phyloP scores from a whole-genome alignment of 2,329 filamentous ascomycete species.

The Cladophialophora chaetospira region DNA sequence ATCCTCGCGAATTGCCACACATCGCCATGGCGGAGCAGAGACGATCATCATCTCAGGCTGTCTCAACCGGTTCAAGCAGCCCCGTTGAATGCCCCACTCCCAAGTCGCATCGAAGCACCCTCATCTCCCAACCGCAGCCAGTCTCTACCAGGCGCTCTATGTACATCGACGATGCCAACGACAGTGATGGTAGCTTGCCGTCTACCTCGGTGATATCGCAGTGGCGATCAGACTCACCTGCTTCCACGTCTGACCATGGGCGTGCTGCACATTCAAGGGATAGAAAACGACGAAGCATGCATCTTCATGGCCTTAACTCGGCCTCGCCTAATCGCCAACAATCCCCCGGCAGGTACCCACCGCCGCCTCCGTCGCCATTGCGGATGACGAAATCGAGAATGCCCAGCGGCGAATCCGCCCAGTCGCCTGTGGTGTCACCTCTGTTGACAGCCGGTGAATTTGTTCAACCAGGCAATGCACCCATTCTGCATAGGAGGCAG shows the following conservation, averaged over 20 bases:
- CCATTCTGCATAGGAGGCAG: constrained; percentile 73
- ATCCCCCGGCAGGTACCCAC: constrained; percentile 75
- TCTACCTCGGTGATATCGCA: constrained; percentile 75
- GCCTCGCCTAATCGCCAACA: constrained; percentile 79
- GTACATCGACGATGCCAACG: constrained; percentile 78
- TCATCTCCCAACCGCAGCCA: constrained; percentile 58
- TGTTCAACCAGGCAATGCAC: constrained; percentile 44
- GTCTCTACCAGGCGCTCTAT: constrained; percentile 76
- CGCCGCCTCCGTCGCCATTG: constrained; percentile 82
- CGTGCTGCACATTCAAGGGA: constrained; percentile 78
- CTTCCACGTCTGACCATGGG: constrained; percentile 70
- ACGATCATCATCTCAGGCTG: constrained; percentile 63
- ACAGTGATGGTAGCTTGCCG: constrained; percentile 84
- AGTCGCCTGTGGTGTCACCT: constrained; percentile 85
- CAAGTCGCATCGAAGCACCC: constrained; percentile 70
- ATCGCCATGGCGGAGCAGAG: constrained; percentile 49
- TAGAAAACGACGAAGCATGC: constrained; percentile 81
- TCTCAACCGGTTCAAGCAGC: constrained; percentile 84
- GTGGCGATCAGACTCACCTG: constrained; percentile 81
- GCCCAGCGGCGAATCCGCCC: constrained; percentile 52
- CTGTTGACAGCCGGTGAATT: constrained; percentile 79
- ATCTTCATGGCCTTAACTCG: constrained; percentile 70
- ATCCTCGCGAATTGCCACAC: constrained; percentile 52
- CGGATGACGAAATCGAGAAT: constrained; percentile 80
- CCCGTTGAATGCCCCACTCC: constrained; percentile 90